Percentiles rank a stretch among this genome's conserved stretches.
phyloP scores from a whole-genome alignment of 2,329 filamentous ascomycete species.

The Phyllosticta citribraziliensis region DNA sequence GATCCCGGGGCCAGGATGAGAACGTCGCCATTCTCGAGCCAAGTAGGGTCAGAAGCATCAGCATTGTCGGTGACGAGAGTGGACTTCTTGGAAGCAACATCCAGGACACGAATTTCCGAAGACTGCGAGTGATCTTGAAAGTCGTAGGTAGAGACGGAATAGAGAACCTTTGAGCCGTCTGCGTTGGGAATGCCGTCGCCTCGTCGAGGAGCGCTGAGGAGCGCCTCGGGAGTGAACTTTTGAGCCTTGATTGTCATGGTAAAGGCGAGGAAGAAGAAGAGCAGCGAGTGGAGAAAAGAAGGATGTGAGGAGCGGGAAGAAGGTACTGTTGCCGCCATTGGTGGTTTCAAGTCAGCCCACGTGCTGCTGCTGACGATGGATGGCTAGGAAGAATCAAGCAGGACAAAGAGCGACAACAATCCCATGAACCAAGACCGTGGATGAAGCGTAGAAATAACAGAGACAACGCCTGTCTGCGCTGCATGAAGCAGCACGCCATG shows the following conservation, averaged over 20 bases:
- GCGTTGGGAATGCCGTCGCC: constrained; percentile 61
- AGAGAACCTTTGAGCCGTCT: constrained; percentile 54
- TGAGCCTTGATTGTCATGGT: constrained; percentile 60
- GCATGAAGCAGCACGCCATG: neutral
- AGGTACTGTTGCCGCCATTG: neutral
- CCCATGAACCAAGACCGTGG: neutral
- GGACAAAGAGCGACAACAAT: neutral
- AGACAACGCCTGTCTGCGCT: neutral
- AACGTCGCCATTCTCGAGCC: constrained; percentile 60
- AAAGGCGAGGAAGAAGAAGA: constrained; percentile 12
- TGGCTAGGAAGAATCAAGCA: neutral
- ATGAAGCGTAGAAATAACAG: neutral
- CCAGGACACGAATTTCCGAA: constrained; percentile 59
- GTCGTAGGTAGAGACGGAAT: constrained; percentile 65
- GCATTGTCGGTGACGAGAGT: constrained; percentile 55
- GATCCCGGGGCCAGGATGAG: constrained; percentile 41
- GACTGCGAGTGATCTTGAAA: constrained; percentile 65
- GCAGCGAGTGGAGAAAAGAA: neutral
- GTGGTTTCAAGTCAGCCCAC: neutral
- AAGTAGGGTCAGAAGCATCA: constrained; percentile 60
- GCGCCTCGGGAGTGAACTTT: constrained; percentile 67
- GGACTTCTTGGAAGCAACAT: constrained; percentile 57
- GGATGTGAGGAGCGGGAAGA: neutral
- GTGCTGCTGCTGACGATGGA: neutral
- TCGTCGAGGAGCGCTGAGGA: constrained; percentile 66